Evolutionary conservation across 116 monocot species (phyloP), one percentile per base, ranked within the genome.

Genomic region (Posidonia oceanica): DNA sequence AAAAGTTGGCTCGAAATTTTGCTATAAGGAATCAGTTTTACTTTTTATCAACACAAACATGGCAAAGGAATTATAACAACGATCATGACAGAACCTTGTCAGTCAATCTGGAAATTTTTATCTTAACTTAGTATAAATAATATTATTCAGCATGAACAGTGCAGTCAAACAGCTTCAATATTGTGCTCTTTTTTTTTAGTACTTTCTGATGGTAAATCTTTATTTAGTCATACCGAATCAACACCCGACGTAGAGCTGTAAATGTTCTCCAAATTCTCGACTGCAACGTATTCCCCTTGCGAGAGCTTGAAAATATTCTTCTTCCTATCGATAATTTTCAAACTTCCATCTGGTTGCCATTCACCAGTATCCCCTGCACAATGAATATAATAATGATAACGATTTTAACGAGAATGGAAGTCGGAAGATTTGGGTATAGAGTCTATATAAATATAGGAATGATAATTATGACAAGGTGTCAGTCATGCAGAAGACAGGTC

Each of bases 261-360:
- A 61, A 94, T 82, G 72, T 91, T 94, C 72, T 94, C 94, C 64
- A 94, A 77, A 74, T 88, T 91, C 64, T 94, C 94, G 65, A 94
- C 91, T n/a, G 94, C 91, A 62, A 94, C 91, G 78, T 94, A 94
- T 76, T 94, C 94, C 76, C 94, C 91, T 74, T 94, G 94, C 59
- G 94, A 94, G 71, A 94, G 94, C 78, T 94, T 94, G 79, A 94
- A 91, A 67, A 94, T 94, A 52, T 94, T 94, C 78, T 94, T 94
- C 74, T 84, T 94, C 42, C 94, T 69, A 64, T 94, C 94, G 48
- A 94, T 94, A 40, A 94, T 91, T 79, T 88, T 94, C 86, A 94
- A 69, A 70, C 88, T 86, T 77, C 94, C 94, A 79, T 88, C 69
- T 38, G 84, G 66, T 64, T 86, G 94, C 94, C 91, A 94, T 61